Percentiles rank a stretch among this genome's conserved stretches.
phyloP scores from a whole-genome alignment of 441 rosid species.

The Biscutella auriculata region DNA sequence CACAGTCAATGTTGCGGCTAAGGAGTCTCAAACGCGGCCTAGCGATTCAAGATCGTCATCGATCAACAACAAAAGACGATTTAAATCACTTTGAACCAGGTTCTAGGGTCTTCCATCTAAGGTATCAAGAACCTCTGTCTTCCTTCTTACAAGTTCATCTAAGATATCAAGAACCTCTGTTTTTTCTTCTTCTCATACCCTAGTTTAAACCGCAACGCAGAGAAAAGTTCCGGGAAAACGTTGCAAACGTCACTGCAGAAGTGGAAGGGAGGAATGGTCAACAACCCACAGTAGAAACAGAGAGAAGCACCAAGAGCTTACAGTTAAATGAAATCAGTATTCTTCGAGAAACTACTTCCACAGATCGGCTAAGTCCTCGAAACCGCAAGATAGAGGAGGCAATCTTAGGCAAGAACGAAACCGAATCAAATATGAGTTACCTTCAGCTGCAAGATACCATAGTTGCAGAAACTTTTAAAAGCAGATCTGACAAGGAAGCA shows the following conservation, averaged over 20 bases:
- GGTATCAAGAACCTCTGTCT: constrained; percentile 13
- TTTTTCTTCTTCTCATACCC: background rate
- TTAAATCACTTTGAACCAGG: constrained; percentile 20
- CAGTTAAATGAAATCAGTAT: background rate
- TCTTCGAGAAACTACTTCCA: background rate
- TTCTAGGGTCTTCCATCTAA: constrained; percentile 30
- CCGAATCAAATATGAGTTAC: constrained; percentile 1
- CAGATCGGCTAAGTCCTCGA: background rate
- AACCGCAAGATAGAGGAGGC: background rate
- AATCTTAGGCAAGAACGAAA: background rate
- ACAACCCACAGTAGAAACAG: background rate
- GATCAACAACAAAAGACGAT: constrained; percentile 15
- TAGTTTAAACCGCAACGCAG: constrained; percentile 20
- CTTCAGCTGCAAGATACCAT: constrained; percentile 11
- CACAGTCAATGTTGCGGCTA: constrained; percentile 52
- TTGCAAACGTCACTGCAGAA: background rate
- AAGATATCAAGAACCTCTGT: too few relatives aligned
- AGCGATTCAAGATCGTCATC: constrained; percentile 33
- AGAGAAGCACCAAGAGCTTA: background rate
- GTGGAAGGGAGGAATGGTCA: background rate
- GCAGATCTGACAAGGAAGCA: background rate
- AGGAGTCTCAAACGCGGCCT: constrained; percentile 45
- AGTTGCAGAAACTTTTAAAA: background rate
- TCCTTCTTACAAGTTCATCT: background rate
- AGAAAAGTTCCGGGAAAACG: constrained; percentile 23